Conservation (phyloP, 1,139 yeast genomes). For the Meyerozyma smithsonii region DNA sequence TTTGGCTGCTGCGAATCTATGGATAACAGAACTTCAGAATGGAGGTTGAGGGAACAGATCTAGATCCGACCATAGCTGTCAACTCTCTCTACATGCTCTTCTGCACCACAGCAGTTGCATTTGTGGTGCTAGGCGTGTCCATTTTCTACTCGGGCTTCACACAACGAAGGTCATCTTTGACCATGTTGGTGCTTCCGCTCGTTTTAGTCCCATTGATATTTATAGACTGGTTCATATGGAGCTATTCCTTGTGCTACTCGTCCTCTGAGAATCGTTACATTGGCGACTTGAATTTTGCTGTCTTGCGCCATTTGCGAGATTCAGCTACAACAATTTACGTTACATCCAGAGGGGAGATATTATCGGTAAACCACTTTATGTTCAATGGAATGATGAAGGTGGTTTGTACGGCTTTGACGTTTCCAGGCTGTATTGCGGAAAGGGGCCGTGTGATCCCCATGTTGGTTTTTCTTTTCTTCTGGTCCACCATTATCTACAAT, state of each 20-base stretch:
- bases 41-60: not conserved
- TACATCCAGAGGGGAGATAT: constrained; percentile 37
- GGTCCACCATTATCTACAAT: constrained; percentile 57
- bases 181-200: constrained; percentile 49
- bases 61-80: constrained; percentile 16
- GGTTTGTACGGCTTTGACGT: constrained; percentile 49
- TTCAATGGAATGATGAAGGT: constrained; percentile 50
- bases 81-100: constrained; percentile 35
- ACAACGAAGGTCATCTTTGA: constrained; percentile 50
- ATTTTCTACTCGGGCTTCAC: constrained; percentile 58
- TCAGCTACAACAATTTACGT: constrained; percentile 19
- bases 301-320: constrained; percentile 30
- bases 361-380: constrained; percentile 38
- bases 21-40: not conserved
- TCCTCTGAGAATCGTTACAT: constrained; percentile 39
- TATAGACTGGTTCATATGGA: constrained; percentile 56
- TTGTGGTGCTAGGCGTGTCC: constrained; percentile 39
- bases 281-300: constrained; percentile 44
- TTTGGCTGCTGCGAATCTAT: not conserved
- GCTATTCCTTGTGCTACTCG: constrained; percentile 50
- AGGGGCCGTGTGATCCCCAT: constrained; percentile 54
- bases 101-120: constrained; percentile 31
- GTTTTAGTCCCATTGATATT: constrained; percentile 38
- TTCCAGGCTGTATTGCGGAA: constrained; percentile 56
- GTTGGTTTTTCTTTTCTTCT: constrained; percentile 45